phyloP scores from a whole-genome alignment of 139 green algal species.

The Monoraphidium neglectum region DNA sequence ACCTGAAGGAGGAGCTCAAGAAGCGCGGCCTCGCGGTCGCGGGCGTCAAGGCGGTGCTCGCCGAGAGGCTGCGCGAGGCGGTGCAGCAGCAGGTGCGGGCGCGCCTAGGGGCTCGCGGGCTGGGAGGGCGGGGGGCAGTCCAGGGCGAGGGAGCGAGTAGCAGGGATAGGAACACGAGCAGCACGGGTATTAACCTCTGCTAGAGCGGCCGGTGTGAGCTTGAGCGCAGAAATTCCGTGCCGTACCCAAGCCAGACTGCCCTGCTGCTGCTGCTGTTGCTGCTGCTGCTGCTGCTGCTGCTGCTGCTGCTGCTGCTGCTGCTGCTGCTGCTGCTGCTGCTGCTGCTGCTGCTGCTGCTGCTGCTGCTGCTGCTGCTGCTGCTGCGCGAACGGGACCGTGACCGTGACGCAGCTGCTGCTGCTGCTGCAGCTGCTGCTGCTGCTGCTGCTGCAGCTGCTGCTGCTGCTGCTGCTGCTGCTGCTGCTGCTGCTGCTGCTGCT shows the following conservation, averaged over 20 bases:
- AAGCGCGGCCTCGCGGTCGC: constrained; percentile 23
- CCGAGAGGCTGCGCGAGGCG: constrained; percentile 15
- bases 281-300: not conserved
- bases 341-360: not conserved
- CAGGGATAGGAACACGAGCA: not conserved
- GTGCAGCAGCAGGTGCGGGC: too few relatives aligned
- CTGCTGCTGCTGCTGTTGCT: not conserved
- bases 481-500: not conserved
- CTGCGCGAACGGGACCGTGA: not conserved
- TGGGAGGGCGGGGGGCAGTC: not conserved
- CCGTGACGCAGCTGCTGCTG: not conserved
- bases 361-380: too few relatives aligned
- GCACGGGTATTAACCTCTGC: not conserved
- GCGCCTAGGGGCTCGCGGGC: too few relatives aligned
- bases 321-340: not conserved
- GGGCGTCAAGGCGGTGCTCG: constrained; percentile 43
- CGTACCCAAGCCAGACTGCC: not conserved
- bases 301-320: not conserved
- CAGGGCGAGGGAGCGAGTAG: not conserved
- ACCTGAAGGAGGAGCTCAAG: constrained; percentile 52
- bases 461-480: not conserved
- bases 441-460: too few relatives aligned
- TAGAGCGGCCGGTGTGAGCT: too few relatives aligned
- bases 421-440: not conserved
- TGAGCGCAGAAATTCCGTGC: not conserved